These are phyloP conservation scores for Schizonepeta tenuifolia DNA, from an alignment of 257 asterid species.

Conservation along the genomic window DNA sequence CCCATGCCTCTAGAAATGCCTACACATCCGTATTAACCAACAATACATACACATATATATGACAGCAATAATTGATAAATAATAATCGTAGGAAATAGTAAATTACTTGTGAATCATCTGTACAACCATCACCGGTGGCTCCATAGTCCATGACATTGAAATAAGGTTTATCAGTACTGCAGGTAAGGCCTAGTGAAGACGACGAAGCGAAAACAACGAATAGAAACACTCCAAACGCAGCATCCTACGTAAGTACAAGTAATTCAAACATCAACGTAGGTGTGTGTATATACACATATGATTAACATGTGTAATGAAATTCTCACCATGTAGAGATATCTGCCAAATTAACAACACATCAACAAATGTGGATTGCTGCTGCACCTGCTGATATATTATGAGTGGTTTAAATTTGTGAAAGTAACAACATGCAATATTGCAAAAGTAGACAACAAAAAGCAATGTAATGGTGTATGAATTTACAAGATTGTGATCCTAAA, in stretches of 20 bases:
- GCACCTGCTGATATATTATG: neutral
- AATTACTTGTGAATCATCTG: slow-evolving; percentile 62
- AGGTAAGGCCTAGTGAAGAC: slow-evolving; percentile 27
- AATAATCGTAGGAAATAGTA: neutral
- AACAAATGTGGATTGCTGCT: neutral
- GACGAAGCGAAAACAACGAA: slow-evolving; percentile 37
- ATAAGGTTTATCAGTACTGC: slow-evolving; percentile 25
- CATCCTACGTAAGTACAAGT: slow-evolving; percentile 29
- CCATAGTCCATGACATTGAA: slow-evolving; percentile 65
- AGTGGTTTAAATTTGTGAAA: neutral
- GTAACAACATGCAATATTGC: neutral
- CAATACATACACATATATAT: neutral
- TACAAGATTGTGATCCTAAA: neutral
- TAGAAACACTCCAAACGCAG: slow-evolving; percentile 26
- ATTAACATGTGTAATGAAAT: neutral
- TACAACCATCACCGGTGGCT: slow-evolving; percentile 47
- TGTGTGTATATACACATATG: neutral
- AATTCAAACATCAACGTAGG: neutral
- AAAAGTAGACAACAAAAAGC: neutral
- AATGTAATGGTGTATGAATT: neutral
- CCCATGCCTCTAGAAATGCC: slow-evolving; percentile 79
- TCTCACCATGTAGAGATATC: neutral
- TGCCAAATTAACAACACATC: neutral
- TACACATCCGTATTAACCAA: neutral
- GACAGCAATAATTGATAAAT: neutral